Evolutionary conservation across 805 yeast genomes (phyloP).

Genomic region (Saccharomyces kudriavzevii): DNA sequence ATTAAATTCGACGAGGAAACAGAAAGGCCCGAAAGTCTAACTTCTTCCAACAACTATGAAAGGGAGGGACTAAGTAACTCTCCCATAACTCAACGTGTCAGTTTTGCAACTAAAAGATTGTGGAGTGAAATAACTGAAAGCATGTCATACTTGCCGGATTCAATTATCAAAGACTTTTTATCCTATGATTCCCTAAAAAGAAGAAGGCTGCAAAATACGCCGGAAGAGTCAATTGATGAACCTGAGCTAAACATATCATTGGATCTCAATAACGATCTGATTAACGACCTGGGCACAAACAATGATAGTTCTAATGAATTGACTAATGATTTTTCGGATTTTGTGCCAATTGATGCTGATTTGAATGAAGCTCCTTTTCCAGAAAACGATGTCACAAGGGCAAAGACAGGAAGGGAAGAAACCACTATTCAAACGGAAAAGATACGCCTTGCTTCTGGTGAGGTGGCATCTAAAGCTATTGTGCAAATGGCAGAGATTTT

Average conservation of each 20-base stretch:
- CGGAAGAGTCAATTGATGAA: slow-evolving; percentile 4
- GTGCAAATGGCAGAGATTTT: slow-evolving; percentile 24
- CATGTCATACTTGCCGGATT: slow-evolving; percentile 14
- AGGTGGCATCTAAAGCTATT: slow-evolving; percentile 21
- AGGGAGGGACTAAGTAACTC: neutral
- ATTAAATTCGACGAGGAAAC: slow-evolving; percentile 15
- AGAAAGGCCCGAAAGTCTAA: slow-evolving; percentile 4
- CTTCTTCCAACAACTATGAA: neutral
- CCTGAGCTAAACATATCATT: slow-evolving; percentile 21
- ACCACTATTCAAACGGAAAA: slow-evolving; percentile 6
- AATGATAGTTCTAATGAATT: slow-evolving; percentile 3
- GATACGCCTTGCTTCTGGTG: slow-evolving; percentile 14
- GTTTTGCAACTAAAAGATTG: slow-evolving; percentile 12
- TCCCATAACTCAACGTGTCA: neutral
- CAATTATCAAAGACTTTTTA: slow-evolving; percentile 10
- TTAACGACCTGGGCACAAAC: slow-evolving; percentile 1
- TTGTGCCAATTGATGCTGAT: slow-evolving; percentile 9
- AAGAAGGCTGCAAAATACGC: slow-evolving; percentile 7
- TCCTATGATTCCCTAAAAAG: slow-evolving; percentile 16
- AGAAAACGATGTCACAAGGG: neutral
- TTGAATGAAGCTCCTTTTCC: slow-evolving; percentile 5
- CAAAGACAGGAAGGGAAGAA: neutral
- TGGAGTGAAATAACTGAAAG: slow-evolving; percentile 16
- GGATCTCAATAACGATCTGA: slow-evolving; percentile 15
- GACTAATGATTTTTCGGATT: slow-evolving; percentile 6